phyloP scores from a whole-genome alignment of 805 yeast species.

The Yarrowia divulgata region DNA sequence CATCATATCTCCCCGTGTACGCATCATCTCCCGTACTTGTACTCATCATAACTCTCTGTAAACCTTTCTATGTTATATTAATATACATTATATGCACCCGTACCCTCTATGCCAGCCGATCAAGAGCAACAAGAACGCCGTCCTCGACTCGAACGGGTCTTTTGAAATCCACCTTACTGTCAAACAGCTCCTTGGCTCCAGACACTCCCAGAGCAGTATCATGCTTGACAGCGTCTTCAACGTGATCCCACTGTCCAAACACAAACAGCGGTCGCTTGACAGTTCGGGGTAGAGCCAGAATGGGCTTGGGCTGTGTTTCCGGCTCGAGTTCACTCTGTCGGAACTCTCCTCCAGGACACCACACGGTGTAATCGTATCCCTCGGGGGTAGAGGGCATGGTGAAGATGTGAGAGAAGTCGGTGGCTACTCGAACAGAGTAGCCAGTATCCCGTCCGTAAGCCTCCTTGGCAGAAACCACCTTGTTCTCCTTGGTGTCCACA shows the following conservation, averaged over 20 bases:
- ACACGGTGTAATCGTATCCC: slow-evolving; percentile 75
- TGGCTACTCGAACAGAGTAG: slow-evolving; percentile 74
- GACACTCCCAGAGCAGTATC: slow-evolving; percentile 62
- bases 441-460: slow-evolving; percentile 66
- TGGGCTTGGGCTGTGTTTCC: slow-evolving; percentile 44
- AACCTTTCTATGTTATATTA: neutral
- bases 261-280: slow-evolving; percentile 58
- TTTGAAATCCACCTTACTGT: slow-evolving; percentile 64
- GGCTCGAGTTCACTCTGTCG: slow-evolving; percentile 42
- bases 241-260: slow-evolving; percentile 68
- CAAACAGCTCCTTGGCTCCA: slow-evolving; percentile 70
- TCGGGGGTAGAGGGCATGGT: slow-evolving; percentile 69
- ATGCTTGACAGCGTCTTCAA: slow-evolving; percentile 59
- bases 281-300: slow-evolving; percentile 41
- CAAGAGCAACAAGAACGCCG: slow-evolving; percentile 59
- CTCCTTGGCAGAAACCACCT: slow-evolving; percentile 71
- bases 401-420: slow-evolving; percentile 66
- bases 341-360: slow-evolving; percentile 72
- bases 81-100: slow-evolving; percentile 24
- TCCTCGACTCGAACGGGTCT: slow-evolving; percentile 72
- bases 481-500: slow-evolving; percentile 66
- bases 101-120: slow-evolving; percentile 18
- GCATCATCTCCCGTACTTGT: too few relatives aligned
- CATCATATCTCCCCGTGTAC: too few relatives aligned
- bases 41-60: neutral